phyloP scores from a whole-genome alignment of 1,284 basidiomycete genomes.

The Cryptococcus hybrid region DNA sequence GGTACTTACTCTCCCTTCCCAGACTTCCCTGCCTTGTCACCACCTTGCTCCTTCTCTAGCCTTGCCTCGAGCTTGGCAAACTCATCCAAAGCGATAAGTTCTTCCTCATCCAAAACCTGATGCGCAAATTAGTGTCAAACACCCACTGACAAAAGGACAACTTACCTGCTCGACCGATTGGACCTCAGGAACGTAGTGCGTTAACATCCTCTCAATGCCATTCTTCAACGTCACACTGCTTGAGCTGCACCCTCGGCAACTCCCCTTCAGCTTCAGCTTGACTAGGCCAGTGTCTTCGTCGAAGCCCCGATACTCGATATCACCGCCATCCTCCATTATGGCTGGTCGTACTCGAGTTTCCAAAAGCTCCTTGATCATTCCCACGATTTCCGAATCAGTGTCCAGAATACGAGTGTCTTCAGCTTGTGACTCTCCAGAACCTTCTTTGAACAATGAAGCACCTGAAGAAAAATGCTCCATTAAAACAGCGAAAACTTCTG shows the following conservation, averaged over 20 bases:
- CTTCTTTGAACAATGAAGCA: constrained; percentile 71
- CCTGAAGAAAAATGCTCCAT: constrained; percentile 98
- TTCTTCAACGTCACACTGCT: constrained; percentile 93
- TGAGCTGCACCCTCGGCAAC: constrained; percentile 90
- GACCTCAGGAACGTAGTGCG: constrained; percentile 98
- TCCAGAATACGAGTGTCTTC: constrained; percentile 96
- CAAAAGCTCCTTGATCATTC: constrained; percentile 97
- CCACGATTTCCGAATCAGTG: constrained; percentile 94
- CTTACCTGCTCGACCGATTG: constrained; percentile 91
- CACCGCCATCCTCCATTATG: constrained; percentile 69
- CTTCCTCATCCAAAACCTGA: constrained; percentile 86
- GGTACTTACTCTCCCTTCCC: constrained; percentile 31
- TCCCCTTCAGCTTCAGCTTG: constrained; percentile 88
- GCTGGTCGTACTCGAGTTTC: constrained; percentile 94
- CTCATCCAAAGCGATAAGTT: constrained; percentile 81
- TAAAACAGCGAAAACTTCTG: constrained; percentile 95
- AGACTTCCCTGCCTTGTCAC: constrained; percentile 20
- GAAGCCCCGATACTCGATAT: constrained; percentile 58
- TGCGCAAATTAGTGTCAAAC: constrained; percentile 3
- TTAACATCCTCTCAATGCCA: constrained; percentile 97
- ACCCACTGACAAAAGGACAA: constrained; percentile 7
- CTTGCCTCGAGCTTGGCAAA: constrained; percentile 88
- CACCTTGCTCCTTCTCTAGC: constrained; percentile 56
- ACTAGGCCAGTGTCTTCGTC: constrained; percentile 57
- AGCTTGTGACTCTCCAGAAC: constrained; percentile 70